Percentiles rank a stretch among this genome's conserved stretches.
phyloP scores from a whole-genome alignment of 1,284 basidiomycete species.

The Microbotryum lychnidis-dioicae region DNA sequence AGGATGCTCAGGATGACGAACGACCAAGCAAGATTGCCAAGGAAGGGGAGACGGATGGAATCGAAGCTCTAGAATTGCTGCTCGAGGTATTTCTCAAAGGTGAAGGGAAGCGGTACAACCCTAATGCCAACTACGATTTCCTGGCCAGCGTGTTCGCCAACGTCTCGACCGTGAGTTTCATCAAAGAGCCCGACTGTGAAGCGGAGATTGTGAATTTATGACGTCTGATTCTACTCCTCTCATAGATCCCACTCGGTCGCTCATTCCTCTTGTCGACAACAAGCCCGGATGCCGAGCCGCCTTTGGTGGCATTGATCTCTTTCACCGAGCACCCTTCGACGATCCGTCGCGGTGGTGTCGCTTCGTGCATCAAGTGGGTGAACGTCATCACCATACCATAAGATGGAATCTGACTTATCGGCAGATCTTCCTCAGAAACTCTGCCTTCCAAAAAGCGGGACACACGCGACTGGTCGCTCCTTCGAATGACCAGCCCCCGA shows the following conservation, averaged over 20 bases:
- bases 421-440: slow-evolving; percentile 52
- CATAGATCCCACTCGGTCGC: slow-evolving; percentile 50
- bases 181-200: not conserved
- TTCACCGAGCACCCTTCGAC: slow-evolving; percentile 82
- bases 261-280: slow-evolving; percentile 58
- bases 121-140: slow-evolving; percentile 58
- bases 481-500: slow-evolving; percentile 44
- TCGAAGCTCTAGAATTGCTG: slow-evolving; percentile 63
- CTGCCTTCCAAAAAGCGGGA: slow-evolving; percentile 58
- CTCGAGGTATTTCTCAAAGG: slow-evolving; percentile 78
- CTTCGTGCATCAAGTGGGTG: slow-evolving; percentile 72
- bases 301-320: slow-evolving; percentile 66
- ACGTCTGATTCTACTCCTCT: slow-evolving; percentile 6
- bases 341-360: slow-evolving; percentile 76
- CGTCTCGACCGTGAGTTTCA: slow-evolving; percentile 58
- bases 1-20: slow-evolving; percentile 16
- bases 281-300: slow-evolving; percentile 55
- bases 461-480: slow-evolving; percentile 60
- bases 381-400: slow-evolving; percentile 13
- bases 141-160: slow-evolving; percentile 87
- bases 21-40: slow-evolving; percentile 45
- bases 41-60: slow-evolving; percentile 48
- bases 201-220: not conserved
- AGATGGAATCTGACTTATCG: not conserved
- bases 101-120: slow-evolving; percentile 44